Percentiles rank a stretch among this genome's conserved stretches.
Conservation (phyloP, 495 filamentous ascomycete genomes). For the Penicillium desertorum region DNA sequence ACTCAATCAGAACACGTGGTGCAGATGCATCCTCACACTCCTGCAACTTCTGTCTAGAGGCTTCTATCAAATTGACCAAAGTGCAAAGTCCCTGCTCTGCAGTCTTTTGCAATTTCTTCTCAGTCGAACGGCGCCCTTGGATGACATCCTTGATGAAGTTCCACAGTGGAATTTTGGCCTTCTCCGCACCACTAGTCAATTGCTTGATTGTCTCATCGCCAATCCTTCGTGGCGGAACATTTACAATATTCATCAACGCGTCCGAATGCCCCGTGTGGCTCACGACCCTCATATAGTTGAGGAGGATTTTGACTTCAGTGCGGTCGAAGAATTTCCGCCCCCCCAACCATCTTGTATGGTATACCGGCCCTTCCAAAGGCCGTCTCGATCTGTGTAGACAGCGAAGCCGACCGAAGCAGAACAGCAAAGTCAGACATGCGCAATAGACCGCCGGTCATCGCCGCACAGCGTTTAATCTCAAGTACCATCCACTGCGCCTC, state of each 20-base stretch:
- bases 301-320: slow-evolving; percentile 79
- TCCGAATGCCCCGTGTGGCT: slow-evolving; percentile 88
- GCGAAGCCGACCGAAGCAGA: slow-evolving; percentile 75
- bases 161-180: slow-evolving; percentile 70
- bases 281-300: slow-evolving; percentile 88
- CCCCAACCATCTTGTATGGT: slow-evolving; percentile 92
- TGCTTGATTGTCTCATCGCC: slow-evolving; percentile 78
- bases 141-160: slow-evolving; percentile 64
- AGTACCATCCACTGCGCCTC: slow-evolving; percentile 89
- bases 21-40: slow-evolving; percentile 49
- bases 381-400: slow-evolving; percentile 83
- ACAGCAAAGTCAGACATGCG: slow-evolving; percentile 80
- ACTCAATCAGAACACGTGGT: slow-evolving; percentile 69
- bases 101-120: slow-evolving; percentile 65
- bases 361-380: slow-evolving; percentile 83
- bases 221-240: slow-evolving; percentile 76
- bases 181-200: slow-evolving; percentile 70
- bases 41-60: slow-evolving; percentile 57
- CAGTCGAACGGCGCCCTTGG: slow-evolving; percentile 64
- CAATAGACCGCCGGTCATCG: slow-evolving; percentile 71
- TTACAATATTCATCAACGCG: slow-evolving; percentile 80
- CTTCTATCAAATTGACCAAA: slow-evolving; percentile 63
- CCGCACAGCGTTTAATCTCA: slow-evolving; percentile 72
- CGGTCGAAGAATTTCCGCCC: slow-evolving; percentile 92
- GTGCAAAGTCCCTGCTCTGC: slow-evolving; percentile 63